Evolutionary conservation across 2,329 filamentous ascomycete genomes (phyloP), one percentile per base, ranked within the genome.

Genomic region (Sclerotinia spermophila): DNA sequence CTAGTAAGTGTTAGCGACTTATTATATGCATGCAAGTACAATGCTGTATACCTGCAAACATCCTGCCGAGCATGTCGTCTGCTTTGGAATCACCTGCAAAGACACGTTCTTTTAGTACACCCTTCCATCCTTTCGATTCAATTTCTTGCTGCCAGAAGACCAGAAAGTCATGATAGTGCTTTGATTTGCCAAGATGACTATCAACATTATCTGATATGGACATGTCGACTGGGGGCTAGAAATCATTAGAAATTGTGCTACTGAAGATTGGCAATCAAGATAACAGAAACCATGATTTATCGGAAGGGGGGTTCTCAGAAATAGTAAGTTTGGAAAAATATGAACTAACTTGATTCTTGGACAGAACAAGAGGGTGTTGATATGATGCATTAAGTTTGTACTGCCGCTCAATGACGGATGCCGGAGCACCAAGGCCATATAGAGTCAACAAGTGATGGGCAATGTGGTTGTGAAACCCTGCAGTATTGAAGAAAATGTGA

Each of bases 381-480:
- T 95, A 94, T 6, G 78, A 77, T 6, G 81, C 81, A 79, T 95
- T 94, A 59, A 81, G 79, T 58, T 89, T 83, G 78, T 92, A 97
- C 24, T 86, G 89, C 17, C 81, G 81, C 75, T 89, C 84, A 5
- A 97, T 84, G 27, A 86, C 79, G 0, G 83, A 78, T 0, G 89
- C 79, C 0, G 85, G 81, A 11, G 92, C 93, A 0, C 90, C 90
- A 1, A 96, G 88, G 45, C 91, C 91, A 79, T 90, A 97, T 42
- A 96, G 82, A 24, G 89, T 89, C 17, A 97, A 85, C 7, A 96
- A 81, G 48, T 93, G 89, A 76, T 97, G 94, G 5, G 85, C 85
- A 72, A 96, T 92, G 77, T 97, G 94, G 79, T 97, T 92, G 77
- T 97, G 94, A 73, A 91, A 96, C 0, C 91, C 90, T 2, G 80